These are phyloP conservation scores for Penicillium oxalicum DNA, from an alignment of 2,329 filamentous ascomycete species.

Conservation along the genomic window DNA sequence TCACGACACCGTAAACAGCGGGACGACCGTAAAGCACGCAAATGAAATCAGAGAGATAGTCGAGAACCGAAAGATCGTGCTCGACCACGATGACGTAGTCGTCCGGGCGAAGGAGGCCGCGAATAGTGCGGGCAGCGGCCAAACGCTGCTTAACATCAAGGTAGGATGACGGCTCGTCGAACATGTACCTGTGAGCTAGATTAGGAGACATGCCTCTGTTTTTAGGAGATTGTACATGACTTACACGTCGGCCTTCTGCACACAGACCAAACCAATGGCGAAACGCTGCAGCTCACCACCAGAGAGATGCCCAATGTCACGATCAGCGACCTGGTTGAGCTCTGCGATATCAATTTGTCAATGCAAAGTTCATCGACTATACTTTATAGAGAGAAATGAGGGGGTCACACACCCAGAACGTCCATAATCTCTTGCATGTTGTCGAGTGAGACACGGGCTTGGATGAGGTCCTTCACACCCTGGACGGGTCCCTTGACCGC, in stretches of 20 bases:
- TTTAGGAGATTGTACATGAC: conserved; percentile 17
- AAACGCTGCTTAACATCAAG: conserved; percentile 99
- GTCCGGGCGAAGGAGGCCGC: conserved; percentile 77
- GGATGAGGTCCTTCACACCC: conserved; percentile 71
- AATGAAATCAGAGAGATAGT: conserved; percentile 98
- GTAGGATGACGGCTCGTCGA: conserved; percentile 97
- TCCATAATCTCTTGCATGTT: conserved; percentile 80
- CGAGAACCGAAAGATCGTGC: conserved; percentile 96
- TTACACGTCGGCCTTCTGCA: conserved; percentile 87
- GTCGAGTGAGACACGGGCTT: conserved; percentile 66
- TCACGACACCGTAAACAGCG: conserved; percentile 95
- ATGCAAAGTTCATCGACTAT: no score
- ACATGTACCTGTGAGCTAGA: conserved; percentile 70
- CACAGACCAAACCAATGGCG: conserved; percentile 90
- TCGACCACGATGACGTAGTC: conserved; percentile 98
- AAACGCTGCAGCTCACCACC: conserved; percentile 98
- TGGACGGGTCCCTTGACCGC: conserved; percentile 79
- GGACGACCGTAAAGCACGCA: conserved; percentile 95
- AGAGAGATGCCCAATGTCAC: conserved; percentile 83
- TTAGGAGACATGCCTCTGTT: conserved; percentile 9
- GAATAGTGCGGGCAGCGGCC: conserved; percentile 84
- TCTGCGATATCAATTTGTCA: conserved; percentile 42
- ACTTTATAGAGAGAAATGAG: not conserved
- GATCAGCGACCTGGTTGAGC: conserved; percentile 80
- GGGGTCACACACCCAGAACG: conserved; percentile 55